A percentile compares a stretch with the other conserved stretches of the same genome.
Conservation (phyloP, 495 filamentous ascomycete species). For the Lindgomyces ingoldianus region DNA sequence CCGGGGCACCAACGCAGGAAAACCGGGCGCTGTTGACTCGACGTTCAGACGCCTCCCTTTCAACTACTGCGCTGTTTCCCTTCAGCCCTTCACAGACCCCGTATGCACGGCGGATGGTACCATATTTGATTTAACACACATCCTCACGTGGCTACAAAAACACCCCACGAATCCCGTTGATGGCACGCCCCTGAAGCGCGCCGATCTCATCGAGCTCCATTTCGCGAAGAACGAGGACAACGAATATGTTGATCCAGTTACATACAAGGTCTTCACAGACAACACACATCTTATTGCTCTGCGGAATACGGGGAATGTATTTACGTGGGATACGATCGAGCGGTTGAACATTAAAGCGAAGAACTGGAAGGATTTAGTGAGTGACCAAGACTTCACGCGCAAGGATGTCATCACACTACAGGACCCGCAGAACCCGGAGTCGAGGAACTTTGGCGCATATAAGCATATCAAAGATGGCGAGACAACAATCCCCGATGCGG, state of each 20-base stretch:
- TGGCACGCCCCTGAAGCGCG: conserved; percentile 71
- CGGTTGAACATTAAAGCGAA: conserved; percentile 96
- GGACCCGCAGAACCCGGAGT: conserved; percentile 88
- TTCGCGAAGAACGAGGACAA: conserved; percentile 91
- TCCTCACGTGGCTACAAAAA: conserved; percentile 82
- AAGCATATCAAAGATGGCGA: conserved; percentile 86
- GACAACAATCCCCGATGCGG: conserved; percentile 59
- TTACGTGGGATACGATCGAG: conserved; percentile 92
- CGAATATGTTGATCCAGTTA: conserved; percentile 94
- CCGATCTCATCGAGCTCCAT: conserved; percentile 86
- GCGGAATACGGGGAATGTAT: conserved; percentile 87
- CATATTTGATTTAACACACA: conserved; percentile 49
- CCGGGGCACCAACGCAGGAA: conserved; percentile 24
- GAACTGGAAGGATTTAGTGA: conserved; percentile 90
- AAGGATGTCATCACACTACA: conserved; percentile 96
- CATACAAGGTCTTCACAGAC: conserved; percentile 95
- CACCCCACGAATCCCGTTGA: conserved; percentile 84
- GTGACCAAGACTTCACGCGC: conserved; percentile 81
- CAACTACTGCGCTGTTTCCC: conserved; percentile 95
- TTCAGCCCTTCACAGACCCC: conserved; percentile 69
- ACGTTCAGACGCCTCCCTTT: conserved; percentile 89
- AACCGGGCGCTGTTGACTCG: conserved; percentile 53
- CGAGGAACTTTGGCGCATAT: conserved; percentile 82
- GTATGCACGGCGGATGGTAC: conserved; percentile 47
- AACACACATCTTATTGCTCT: conserved; percentile 96